Evolutionary conservation across 1,139 yeast genomes (phyloP).

Genomic region (Hemisphaericaspora xylofermentans): DNA sequence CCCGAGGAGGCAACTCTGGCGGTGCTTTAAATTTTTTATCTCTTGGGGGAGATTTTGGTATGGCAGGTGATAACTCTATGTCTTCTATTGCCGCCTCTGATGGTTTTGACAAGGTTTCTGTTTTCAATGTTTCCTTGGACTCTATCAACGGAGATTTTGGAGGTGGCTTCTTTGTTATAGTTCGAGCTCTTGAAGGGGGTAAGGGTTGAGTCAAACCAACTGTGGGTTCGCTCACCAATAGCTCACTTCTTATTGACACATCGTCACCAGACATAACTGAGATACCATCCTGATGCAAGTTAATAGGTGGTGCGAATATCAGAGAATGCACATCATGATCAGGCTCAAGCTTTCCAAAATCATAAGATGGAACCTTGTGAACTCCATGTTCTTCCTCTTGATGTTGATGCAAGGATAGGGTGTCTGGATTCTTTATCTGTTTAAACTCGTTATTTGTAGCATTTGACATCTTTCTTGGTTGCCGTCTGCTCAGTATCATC

Average conservation of each 20-base stretch:
- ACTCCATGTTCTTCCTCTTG: neutral
- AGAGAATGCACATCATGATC: neutral
- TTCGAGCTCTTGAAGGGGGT: constrained; percentile 8
- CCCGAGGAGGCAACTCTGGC: constrained; percentile 3
- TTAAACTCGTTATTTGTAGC: constrained; percentile 7
- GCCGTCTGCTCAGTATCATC: constrained; percentile 61
- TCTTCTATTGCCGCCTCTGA: neutral
- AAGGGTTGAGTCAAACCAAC: constrained; percentile 14
- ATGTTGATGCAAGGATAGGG: neutral
- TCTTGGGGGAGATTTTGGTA: neutral
- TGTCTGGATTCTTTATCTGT: constrained; percentile 2
- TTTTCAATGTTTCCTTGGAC: constrained; percentile 1
- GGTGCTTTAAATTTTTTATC: neutral
- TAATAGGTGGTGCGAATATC: neutral
- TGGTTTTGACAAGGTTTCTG: neutral
- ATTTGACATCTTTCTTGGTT: constrained; percentile 27
- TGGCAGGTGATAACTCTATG: neutral
- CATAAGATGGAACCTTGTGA: constrained; percentile 16
- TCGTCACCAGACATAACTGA: constrained; percentile 7
- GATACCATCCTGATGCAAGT: neutral
- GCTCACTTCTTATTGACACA: constrained; percentile 9
- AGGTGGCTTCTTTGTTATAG: constrained; percentile 12
- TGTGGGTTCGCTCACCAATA: constrained; percentile 14
- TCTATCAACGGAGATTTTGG: constrained; percentile 9
- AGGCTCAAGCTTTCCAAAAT: constrained; percentile 13